These are phyloP conservation scores for Tulasnella sp. DNA, from an alignment of 768 basidiomycete genomes.

Conservation along the genomic window DNA sequence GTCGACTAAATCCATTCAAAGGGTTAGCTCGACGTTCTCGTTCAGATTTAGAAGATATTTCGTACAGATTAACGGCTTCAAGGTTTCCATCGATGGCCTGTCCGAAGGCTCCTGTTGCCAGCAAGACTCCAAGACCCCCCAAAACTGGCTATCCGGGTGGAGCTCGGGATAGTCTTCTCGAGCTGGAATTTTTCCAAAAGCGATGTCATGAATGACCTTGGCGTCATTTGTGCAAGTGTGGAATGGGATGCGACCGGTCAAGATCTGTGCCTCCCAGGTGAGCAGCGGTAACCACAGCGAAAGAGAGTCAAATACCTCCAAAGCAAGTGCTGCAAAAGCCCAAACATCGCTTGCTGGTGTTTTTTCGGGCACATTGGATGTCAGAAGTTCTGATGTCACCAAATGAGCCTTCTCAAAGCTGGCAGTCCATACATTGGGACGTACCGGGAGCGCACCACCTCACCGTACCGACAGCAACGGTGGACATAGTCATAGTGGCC, in stretches of 20 bases:
- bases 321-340: slow-evolving; percentile 19
- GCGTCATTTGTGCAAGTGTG: slow-evolving; percentile 19
- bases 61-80: slow-evolving; percentile 18
- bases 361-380: background rate
- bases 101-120: slow-evolving; percentile 21
- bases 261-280: background rate
- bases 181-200: slow-evolving; percentile 15
- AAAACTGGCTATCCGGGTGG: slow-evolving; percentile 7
- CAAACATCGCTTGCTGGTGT: slow-evolving; percentile 25
- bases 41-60: background rate
- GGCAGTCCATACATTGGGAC: background rate
- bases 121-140: slow-evolving; percentile 21
- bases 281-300: background rate
- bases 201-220: slow-evolving; percentile 9
- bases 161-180: slow-evolving; percentile 25
- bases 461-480: slow-evolving; percentile 4
- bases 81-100: slow-evolving; percentile 15
- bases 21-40: no score
- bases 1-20: background rate
- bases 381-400: background rate
- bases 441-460: slow-evolving; percentile 28
- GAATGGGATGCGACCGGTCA: slow-evolving; percentile 22
- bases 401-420: background rate
- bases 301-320: background rate
- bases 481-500: slow-evolving; percentile 5